Evolutionary conservation across 164 flowering plant genomes (phyloP).

Genomic region (Piper betle): DNA sequence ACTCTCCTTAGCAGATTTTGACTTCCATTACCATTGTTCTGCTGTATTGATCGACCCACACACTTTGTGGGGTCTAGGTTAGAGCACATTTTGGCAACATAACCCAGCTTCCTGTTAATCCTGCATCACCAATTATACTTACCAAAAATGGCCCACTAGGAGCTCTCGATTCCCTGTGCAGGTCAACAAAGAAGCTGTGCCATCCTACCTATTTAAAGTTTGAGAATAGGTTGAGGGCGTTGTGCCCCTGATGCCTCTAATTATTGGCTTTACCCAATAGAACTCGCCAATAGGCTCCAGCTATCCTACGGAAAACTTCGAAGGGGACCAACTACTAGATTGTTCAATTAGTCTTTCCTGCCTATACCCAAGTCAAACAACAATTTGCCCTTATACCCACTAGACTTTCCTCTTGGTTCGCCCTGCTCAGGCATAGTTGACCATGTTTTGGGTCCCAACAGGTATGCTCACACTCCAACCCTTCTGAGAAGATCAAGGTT

Average conservation of each 20-base stretch:
- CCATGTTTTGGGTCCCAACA: too few relatives aligned
- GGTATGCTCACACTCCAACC: slow-evolving; percentile 8
- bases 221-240: neutral
- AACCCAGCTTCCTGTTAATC: neutral
- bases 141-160: slow-evolving; percentile 2
- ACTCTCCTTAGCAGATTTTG: slow-evolving; percentile 15
- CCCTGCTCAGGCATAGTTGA: too few relatives aligned
- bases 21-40: slow-evolving; percentile 11
- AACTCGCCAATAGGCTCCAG: neutral
- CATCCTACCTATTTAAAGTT: too few relatives aligned
- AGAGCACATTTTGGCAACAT: neutral
- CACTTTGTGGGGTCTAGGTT: slow-evolving; percentile 2
- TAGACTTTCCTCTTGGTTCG: too few relatives aligned
- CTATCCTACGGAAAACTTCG: slow-evolving; percentile 2
- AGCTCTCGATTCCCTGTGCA: slow-evolving; percentile 1
- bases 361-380: slow-evolving; percentile 7
- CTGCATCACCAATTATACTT: neutral
- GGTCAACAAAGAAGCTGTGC: too few relatives aligned
- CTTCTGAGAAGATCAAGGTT: slow-evolving; percentile 1
- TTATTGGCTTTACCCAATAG: slow-evolving; percentile 7
- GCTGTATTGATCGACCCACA: slow-evolving; percentile 1
- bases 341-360: slow-evolving; percentile 9
- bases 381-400: slow-evolving; percentile 2
- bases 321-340: slow-evolving; percentile 7
- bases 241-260: slow-evolving; percentile 12